phyloP scores from a whole-genome alignment of 208 protist genomes.

The Giardia duodenalis region DNA sequence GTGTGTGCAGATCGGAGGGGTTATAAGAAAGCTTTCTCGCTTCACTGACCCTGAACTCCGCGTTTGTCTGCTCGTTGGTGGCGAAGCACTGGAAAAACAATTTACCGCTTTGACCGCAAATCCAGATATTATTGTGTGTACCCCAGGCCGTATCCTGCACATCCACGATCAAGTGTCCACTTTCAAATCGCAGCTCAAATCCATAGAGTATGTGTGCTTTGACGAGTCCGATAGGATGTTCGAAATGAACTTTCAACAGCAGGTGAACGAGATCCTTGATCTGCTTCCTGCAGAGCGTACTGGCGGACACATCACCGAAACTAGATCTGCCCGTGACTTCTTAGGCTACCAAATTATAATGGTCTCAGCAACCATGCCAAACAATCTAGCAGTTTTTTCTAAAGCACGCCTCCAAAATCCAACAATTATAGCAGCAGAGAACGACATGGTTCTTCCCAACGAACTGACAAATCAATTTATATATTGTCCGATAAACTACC shows the following conservation, averaged over 20 bases:
- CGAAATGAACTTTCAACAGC: neutral
- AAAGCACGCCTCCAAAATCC: neutral
- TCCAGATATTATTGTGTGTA: slow-evolving; percentile 35
- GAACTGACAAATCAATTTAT: neutral
- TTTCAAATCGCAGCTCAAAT: neutral
- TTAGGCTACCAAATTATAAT: slow-evolving; percentile 1
- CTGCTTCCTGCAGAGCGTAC: neutral
- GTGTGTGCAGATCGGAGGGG: slow-evolving; percentile 16
- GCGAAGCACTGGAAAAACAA: slow-evolving; percentile 22
- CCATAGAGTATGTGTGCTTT: slow-evolving; percentile 28
- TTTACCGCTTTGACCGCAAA: neutral
- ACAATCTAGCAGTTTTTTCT: neutral
- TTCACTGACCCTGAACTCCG: neutral
- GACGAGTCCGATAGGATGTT: slow-evolving; percentile 34
- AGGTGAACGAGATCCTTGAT: neutral
- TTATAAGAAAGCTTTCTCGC: neutral
- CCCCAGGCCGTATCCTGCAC: slow-evolving; percentile 30
- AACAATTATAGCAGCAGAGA: neutral
- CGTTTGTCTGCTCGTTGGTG: slow-evolving; percentile 17
- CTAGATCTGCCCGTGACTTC: neutral
- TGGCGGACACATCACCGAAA: neutral
- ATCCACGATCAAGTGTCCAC: neutral
- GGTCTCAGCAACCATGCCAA: neutral
- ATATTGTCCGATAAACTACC: too few species aligned
- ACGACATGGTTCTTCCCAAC: neutral